Percentiles rank a stretch among this genome's conserved stretches.
Conservation (phyloP, 441 rosid species). For the Populus hybrid region DNA sequence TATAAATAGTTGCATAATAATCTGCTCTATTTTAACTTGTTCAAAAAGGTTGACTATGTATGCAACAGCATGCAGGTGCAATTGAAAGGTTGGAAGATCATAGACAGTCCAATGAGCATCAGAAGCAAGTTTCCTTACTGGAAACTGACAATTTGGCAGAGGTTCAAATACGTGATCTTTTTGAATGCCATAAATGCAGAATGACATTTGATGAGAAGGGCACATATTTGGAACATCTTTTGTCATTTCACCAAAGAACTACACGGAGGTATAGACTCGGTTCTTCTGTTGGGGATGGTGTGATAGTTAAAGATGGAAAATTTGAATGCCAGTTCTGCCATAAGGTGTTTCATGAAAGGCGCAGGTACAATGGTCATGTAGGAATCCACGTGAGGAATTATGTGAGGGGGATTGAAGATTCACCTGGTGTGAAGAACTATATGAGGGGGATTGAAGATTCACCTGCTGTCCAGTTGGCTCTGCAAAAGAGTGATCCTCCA, state of each 20-base stretch:
- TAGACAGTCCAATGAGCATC: constrained; percentile 27
- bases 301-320: constrained; percentile 66
- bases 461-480: constrained; percentile 29
- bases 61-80: constrained; percentile 36
- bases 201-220: constrained; percentile 62
- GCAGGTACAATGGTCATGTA: constrained; percentile 66
- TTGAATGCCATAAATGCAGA: constrained; percentile 68
- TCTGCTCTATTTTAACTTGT: constrained; percentile 7
- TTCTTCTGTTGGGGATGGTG: constrained; percentile 76
- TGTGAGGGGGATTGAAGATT: constrained; percentile 59
- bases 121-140: constrained; percentile 32
- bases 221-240: constrained; percentile 62
- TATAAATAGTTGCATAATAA: constrained; percentile 3
- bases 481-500: constrained; percentile 35
- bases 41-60: constrained; percentile 14
- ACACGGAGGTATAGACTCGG: constrained; percentile 62
- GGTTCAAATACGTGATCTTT: constrained; percentile 54
- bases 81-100: constrained; percentile 33
- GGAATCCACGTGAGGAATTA: constrained; percentile 74
- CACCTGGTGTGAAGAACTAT: constrained; percentile 57
- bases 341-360: constrained; percentile 67
- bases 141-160: constrained; percentile 51
- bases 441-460: constrained; percentile 61
- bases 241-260: constrained; percentile 62
- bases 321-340: constrained; percentile 81